Evolutionary conservation across 371 early-diverging fungal species (phyloP), one percentile per base, ranked within the genome.

Genomic region (Syncephalastrum sp.): DNA sequence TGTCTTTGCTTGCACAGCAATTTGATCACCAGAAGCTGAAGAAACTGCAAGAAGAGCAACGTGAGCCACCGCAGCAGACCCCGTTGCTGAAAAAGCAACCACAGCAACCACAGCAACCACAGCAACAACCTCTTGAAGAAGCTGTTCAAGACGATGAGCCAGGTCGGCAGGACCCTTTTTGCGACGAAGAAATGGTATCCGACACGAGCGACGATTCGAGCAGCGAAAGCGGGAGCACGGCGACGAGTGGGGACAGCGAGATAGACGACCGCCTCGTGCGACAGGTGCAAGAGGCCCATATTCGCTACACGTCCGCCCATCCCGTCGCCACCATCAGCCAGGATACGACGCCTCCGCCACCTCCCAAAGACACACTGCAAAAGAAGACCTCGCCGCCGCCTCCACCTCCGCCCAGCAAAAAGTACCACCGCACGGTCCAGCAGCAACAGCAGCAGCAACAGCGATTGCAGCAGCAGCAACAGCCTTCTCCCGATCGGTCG

Each of bases 341-440:
- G 12, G 23, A 21, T 1, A 45, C 24, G 16, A 42, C 62, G 13
- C 47, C 49, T n/a, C 47, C 61, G 15, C 56, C 57, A 19, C 57
- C 55, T 47, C 59, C 63, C 3, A 42, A 33, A 50, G 46, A 23
- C 24, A 51, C 61, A 52, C 12, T 15, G 7, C 58, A 43, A 47
- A 57, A 29, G 54, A 61, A 45, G 50, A 33, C 47, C 16, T 67
- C 65, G 4, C 77, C 72, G 3, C 72, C 74, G 13, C 72, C 74
- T 0, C 74, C 74, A 7, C 74, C 74, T 13, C 72, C 76, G 12
- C 71, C 72, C 0, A 73, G 72, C 43, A 71, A 64, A 55, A 77
- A 74, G 56, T 74, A 74, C 46, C 74, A 73, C 42, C 63, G 66
- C 15, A 41, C 70, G 47, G 62, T 59, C 15, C 65, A 59, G 17